Base-by-base conservation (phyloP, 306 rosid species). In the Adenanthera pavonina region DNA sequence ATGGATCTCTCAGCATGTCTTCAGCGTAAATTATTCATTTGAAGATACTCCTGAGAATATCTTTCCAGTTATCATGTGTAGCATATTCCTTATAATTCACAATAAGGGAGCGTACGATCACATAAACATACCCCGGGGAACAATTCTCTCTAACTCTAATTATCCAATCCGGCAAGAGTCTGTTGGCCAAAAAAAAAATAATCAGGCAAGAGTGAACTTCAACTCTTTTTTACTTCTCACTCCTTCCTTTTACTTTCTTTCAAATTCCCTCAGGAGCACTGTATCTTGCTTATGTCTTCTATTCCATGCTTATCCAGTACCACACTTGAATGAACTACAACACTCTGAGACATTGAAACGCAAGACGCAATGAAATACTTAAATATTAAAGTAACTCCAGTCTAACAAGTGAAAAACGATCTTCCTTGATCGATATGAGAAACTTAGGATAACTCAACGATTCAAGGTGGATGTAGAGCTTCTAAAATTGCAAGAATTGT, bases 31-130 rank as follows among this genome's bases (percentile, higher is more conserved):
- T 60, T 61, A 17, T 33, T 61, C 35, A 64, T 47, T 47, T n/a
- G 8, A 62, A n/a, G 49, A 77, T 38, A 41, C 61, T 51, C 81
- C 65, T 40, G 41, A 77, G 61, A 35, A 66, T 52, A 78, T 66
- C 47, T 66, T 48, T 68, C 46, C 43, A 41, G 46, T 53, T 25
- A 53, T 41, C 44, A 19, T 19, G 73, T 40, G 41, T 25, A 52
- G n/a, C 49, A 54, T 19, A 43, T 25, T 69, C 44, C 68, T 69
- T 53, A 62, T 14, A 41, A 36, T 56, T 78, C 65, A 68, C 57
- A 13, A 68, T 30, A 38, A 10, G 56, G 33, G 56, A 78, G n/a
- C 62, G 0, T 0, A 40, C 19, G 53, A 48, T 62, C 41, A 43
- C 16, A 52, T 7, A 36, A 38, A 49, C 14, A 35, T 65, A 41